phyloP scores from a whole-genome alignment of 495 filamentous ascomycete genomes.

The Staphylotrichum tortipilum region DNA sequence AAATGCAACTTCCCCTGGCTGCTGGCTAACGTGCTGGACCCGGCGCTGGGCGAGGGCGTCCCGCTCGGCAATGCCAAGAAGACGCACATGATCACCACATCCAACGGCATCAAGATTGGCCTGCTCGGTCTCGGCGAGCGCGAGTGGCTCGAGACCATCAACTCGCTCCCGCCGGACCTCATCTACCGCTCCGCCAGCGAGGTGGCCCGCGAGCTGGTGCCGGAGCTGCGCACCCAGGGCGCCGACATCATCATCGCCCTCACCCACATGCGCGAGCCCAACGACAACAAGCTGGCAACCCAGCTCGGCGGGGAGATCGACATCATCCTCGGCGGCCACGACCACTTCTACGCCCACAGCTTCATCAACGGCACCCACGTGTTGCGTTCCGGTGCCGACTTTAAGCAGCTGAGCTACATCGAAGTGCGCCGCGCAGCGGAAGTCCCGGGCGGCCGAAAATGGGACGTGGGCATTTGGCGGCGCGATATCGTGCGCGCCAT shows the following conservation, averaged over 20 bases:
- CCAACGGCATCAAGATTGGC: slow-evolving; percentile 78
- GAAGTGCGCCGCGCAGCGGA: slow-evolving; percentile 53
- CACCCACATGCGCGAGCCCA: slow-evolving; percentile 80
- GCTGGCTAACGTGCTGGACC: slow-evolving; percentile 74
- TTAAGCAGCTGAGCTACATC: slow-evolving; percentile 83
- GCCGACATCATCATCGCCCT: slow-evolving; percentile 74
- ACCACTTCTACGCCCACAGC: slow-evolving; percentile 76
- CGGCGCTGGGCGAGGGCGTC: slow-evolving; percentile 58
- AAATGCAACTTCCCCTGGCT: slow-evolving; percentile 86
- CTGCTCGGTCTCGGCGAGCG: slow-evolving; percentile 75
- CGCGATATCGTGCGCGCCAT: slow-evolving; percentile 62
- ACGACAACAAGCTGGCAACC: slow-evolving; percentile 70
- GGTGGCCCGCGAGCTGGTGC: slow-evolving; percentile 62
- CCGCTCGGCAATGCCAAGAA: slow-evolving; percentile 63
- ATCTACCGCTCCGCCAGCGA: slow-evolving; percentile 68
- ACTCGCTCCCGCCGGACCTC: slow-evolving; percentile 68
- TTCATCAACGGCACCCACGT: slow-evolving; percentile 70
- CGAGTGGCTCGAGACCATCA: slow-evolving; percentile 78
- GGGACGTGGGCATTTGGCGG: slow-evolving; percentile 71
- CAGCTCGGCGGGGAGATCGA: slow-evolving; percentile 64
- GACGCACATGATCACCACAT: slow-evolving; percentile 62
- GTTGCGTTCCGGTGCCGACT: slow-evolving; percentile 76
- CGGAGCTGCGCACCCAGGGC: slow-evolving; percentile 60
- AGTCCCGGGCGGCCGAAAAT: slow-evolving; percentile 37
- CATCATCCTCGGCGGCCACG: slow-evolving; percentile 79